These are phyloP conservation scores for Gossypium raimondii DNA, from an alignment of 345 rosid species.

Conservation along the genomic window DNA sequence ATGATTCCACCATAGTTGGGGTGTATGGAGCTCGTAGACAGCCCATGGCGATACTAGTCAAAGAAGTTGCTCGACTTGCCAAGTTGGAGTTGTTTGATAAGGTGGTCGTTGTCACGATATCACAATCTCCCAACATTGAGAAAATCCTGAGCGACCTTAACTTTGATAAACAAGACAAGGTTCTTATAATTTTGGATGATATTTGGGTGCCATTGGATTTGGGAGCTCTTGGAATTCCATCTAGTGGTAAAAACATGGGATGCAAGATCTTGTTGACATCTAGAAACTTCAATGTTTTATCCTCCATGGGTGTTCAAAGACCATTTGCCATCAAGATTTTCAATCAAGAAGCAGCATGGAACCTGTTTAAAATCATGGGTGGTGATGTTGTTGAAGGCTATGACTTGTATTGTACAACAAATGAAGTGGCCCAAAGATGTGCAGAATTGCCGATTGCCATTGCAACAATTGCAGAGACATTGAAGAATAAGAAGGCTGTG, in stretches of 20 bases:
- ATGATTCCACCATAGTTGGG: background rate
- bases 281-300: background rate
- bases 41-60: background rate
- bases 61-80: background rate
- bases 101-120: background rate
- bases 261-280: slow-evolving; percentile 26
- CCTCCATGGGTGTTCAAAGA: slow-evolving; percentile 8
- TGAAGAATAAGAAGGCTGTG: background rate
- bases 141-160: background rate
- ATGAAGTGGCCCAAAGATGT: slow-evolving; percentile 21
- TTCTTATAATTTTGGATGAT: background rate
- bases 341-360: slow-evolving; percentile 11
- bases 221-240: background rate
- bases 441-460: slow-evolving; percentile 27
- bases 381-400: background rate
- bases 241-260: background rate
- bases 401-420: slow-evolving; percentile 1
- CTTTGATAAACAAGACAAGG: background rate
- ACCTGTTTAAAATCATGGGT: slow-evolving; percentile 13
- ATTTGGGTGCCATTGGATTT: background rate
- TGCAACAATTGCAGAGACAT: slow-evolving; percentile 15
- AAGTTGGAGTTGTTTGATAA: background rate
- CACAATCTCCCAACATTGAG: background rate
- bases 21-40: background rate
- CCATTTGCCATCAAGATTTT: background rate